phyloP scores from a whole-genome alignment of 768 basidiomycete genomes.

The Suillus plorans region DNA sequence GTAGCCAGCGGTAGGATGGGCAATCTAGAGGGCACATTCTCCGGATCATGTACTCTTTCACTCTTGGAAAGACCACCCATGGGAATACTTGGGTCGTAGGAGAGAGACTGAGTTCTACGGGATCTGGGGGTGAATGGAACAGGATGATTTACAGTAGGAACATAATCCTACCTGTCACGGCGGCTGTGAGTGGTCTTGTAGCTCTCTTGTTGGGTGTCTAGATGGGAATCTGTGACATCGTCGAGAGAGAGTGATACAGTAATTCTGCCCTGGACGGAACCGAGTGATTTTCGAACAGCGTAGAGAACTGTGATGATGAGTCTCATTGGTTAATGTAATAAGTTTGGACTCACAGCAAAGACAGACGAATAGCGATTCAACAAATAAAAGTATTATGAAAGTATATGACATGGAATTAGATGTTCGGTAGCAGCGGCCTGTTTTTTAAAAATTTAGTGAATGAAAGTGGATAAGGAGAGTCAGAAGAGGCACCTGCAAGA shows the following conservation, averaged over 20 bases:
- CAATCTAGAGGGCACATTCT: conserved; percentile 3
- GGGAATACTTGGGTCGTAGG: conserved; percentile 9
- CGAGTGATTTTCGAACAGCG: conserved; percentile 55
- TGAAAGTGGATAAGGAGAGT: not conserved
- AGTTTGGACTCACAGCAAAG: conserved; percentile 50
- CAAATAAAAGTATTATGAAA: conserved; percentile 48
- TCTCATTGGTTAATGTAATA: not conserved
- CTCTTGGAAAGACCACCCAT: not conserved
- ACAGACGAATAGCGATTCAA: conserved; percentile 58
- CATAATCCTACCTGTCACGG: conserved; percentile 59
- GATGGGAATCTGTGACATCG: conserved; percentile 29
- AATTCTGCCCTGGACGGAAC: conserved; percentile 54
- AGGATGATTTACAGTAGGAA: conserved; percentile 29
- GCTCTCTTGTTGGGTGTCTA: conserved; percentile 7
- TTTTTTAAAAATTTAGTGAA: not conserved
- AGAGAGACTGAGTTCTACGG: conserved; percentile 4
- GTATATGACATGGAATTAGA: conserved; percentile 34
- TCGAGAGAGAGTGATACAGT: conserved; percentile 50
- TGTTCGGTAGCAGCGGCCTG: conserved; percentile 46
- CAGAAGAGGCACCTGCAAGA: conserved; percentile 42
- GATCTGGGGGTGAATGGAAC: not conserved
- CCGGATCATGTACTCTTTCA: conserved; percentile 1
- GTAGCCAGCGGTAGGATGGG: conserved; percentile 11
- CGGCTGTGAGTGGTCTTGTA: conserved; percentile 15
- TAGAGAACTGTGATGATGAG: conserved; percentile 43